Conservation (phyloP, 2,329 filamentous ascomycete genomes). For the Xylariaceae sp. region DNA sequence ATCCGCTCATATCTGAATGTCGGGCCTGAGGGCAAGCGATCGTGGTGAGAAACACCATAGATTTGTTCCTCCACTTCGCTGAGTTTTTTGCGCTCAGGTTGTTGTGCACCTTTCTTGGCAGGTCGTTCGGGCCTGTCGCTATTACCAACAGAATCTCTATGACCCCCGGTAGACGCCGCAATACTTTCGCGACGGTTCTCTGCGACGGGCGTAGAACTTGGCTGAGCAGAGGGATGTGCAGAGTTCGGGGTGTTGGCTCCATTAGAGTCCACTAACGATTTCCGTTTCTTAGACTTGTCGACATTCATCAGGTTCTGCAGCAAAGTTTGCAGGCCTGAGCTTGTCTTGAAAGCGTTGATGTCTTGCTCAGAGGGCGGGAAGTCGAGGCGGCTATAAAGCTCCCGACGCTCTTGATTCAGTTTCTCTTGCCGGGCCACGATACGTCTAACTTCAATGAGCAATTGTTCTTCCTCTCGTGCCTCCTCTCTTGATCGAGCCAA, state of each 20-base stretch:
- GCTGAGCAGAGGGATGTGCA: constrained; percentile 25
- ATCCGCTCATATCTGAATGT: constrained; percentile 85
- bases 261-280: constrained; percentile 59
- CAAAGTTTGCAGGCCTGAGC: constrained; percentile 71
- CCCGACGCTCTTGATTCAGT: constrained; percentile 82
- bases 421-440: constrained; percentile 83
- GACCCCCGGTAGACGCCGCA: constrained; percentile 36
- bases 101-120: constrained; percentile 47
- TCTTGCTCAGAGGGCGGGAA: constrained; percentile 68
- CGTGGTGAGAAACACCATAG: constrained; percentile 82
- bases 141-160: constrained; percentile 43
- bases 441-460: constrained; percentile 85
- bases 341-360: constrained; percentile 75
- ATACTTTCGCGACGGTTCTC: constrained; percentile 51
- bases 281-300: constrained; percentile 88
- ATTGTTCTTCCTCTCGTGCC: constrained; percentile 83
- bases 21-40: constrained; percentile 79
- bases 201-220: constrained; percentile 33
- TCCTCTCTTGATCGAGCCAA: constrained; percentile 80
- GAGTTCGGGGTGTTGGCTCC: constrained; percentile 42
- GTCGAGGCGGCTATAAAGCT: constrained; percentile 83
- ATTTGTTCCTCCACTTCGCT: constrained; percentile 69
- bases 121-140: constrained; percentile 35
- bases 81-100: constrained; percentile 63
- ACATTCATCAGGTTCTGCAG: constrained; percentile 77